A percentile compares a stretch with the other conserved stretches of the same genome.
Conservation (phyloP, 2,329 filamentous ascomycete species). For the Didymella glomerata region DNA sequence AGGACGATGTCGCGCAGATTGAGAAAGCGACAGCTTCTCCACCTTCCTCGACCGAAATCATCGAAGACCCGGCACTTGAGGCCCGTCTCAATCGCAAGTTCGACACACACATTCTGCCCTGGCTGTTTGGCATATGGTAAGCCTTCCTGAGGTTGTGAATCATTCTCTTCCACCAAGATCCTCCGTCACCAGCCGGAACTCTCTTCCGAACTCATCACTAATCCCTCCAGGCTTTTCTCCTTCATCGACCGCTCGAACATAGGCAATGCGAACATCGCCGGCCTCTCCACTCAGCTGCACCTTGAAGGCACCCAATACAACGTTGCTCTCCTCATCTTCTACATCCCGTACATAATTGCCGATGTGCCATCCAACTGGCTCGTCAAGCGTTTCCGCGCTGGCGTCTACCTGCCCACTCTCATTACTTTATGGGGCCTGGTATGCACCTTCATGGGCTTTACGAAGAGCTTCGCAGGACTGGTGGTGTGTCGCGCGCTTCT, state of each 20-base stretch:
- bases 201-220: not conserved
- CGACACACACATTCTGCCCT: slow-evolving; percentile 56
- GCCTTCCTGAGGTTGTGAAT: not conserved
- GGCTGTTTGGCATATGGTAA: slow-evolving; percentile 56
- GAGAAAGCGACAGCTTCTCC: not conserved
- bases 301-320: slow-evolving; percentile 54
- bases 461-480: slow-evolving; percentile 52
- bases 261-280: slow-evolving; percentile 56
- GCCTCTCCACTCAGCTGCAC: slow-evolving; percentile 51
- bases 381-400: slow-evolving; percentile 53
- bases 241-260: slow-evolving; percentile 58
- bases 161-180: too few relatives aligned
- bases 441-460: slow-evolving; percentile 53
- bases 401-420: slow-evolving; percentile 52
- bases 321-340: slow-evolving; percentile 56
- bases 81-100: slow-evolving; percentile 53
- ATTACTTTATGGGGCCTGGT: slow-evolving; percentile 53
- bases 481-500: slow-evolving; percentile 54
- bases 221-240: slow-evolving; percentile 47
- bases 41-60: not conserved
- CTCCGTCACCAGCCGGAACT: too few relatives aligned
- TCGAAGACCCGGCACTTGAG: slow-evolving; percentile 33
- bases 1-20: slow-evolving; percentile 4
- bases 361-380: slow-evolving; percentile 55
- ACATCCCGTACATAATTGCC: slow-evolving; percentile 55